Conservation (phyloP, 2,329 filamentous ascomycete species). For the Penicillium sp. region DNA sequence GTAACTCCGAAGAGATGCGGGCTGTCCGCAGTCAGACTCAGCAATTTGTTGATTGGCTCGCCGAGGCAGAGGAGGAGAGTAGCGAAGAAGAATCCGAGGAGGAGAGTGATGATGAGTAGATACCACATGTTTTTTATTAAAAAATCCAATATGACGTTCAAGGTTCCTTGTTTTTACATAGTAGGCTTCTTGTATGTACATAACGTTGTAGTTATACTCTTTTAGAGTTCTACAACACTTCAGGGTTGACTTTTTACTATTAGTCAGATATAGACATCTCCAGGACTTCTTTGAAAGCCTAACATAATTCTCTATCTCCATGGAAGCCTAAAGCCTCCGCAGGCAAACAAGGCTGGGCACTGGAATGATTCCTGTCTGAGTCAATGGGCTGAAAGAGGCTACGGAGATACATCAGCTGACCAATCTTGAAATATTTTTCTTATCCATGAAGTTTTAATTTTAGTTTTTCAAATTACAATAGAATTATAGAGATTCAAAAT, state of each 20-base stretch:
- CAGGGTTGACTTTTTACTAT: too few species aligned
- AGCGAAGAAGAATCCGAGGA: slow-evolving; percentile 63
- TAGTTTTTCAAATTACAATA: not conserved
- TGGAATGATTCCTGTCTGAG: not conserved
- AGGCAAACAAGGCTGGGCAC: not conserved
- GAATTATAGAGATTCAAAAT: not conserved
- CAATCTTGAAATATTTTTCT: not conserved
- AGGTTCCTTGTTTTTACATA: not conserved
- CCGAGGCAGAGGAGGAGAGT: slow-evolving; percentile 68
- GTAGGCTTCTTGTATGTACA: not conserved
- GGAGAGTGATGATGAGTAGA: slow-evolving; percentile 39
- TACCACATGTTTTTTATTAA: not conserved
- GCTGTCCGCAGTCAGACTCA: slow-evolving; percentile 70
- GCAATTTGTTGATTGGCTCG: slow-evolving; percentile 79
- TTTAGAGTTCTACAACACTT: not conserved
- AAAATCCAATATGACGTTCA: slow-evolving; percentile 1
- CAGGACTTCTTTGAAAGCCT: not conserved
- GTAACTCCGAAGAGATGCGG: slow-evolving; percentile 65
- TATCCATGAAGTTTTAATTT: too few species aligned
- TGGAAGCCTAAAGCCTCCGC: not conserved
- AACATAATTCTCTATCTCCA: not conserved
- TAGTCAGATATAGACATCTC: not conserved
- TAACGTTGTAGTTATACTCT: not conserved
- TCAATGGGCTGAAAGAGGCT: not conserved
- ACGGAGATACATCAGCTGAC: not conserved